Base-by-base conservation (phyloP, 2,329 filamentous ascomycete species). In the Xylaria sp. region DNA sequence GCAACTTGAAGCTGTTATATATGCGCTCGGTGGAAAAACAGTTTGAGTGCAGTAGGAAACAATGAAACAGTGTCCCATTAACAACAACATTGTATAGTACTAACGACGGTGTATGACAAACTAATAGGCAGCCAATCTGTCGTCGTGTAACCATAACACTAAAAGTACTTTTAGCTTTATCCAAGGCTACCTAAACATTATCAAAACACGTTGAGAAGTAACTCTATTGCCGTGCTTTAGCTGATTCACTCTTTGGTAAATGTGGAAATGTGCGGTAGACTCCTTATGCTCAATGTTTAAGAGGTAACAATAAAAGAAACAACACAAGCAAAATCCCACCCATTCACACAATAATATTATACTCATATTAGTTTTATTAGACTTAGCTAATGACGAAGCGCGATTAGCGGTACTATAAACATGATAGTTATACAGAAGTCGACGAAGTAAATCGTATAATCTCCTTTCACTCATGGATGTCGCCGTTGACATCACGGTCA, bases 331-430 rank as follows among this genome's bases (percentile, higher is more conserved):
- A 4, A 28, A 28, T 28, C 28, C 3, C 28, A 48, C 55, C 33
- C n/a, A 20, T 56, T 62, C 48, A 5, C 13, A 55, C 10, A 58
- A 49, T 52, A 43, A 56, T 58, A 23, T 43, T 13, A 28, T 51
- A 54, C 2, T 62, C 12, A 49, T 59, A 66, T 72, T 66, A 70
- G 9, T 61, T 43, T 67, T 39, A 62, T 71, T 68, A 67, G 46
- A 18, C 64, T 31, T 64, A 59, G 39, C 23, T 49, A 68, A 28
- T 56, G 55, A 52, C 31, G 60, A 60, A 68, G 51, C 57, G 52
- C 25, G 23, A 63, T 23, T 48, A 67, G 46, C 52, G 52, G 31
- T 64, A 71, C 36, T 54, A 67, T 51, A 13, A 57, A 51, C 36
- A 65, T 28, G 36, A 63, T 31, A 58, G 23, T 43, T 18, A 59